A percentile compares a stretch with the other conserved stretches of the same genome.
Conservation (phyloP, 495 filamentous ascomycete species). For the Opeltia flavorubescens region DNA sequence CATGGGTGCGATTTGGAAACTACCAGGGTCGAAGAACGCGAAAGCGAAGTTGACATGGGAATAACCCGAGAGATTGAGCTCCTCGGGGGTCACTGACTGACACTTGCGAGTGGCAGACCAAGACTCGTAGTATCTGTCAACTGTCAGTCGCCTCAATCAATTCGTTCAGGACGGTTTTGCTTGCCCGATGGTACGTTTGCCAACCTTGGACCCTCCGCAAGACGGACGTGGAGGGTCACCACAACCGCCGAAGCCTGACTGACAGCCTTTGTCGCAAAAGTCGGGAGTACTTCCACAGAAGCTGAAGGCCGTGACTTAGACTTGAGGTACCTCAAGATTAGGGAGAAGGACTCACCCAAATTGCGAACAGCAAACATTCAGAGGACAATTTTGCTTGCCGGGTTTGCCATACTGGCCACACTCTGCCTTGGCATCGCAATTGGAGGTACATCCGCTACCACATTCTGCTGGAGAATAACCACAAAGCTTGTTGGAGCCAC, state of each 20-base stretch:
- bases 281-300: neutral
- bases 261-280: neutral
- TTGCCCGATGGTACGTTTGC: slow-evolving; percentile 11
- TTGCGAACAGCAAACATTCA: neutral
- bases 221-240: slow-evolving; percentile 5
- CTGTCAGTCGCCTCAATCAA: too few species aligned
- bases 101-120: slow-evolving; percentile 11
- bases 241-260: slow-evolving; percentile 16
- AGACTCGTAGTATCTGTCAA: slow-evolving; percentile 20
- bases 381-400: neutral
- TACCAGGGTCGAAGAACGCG: slow-evolving; percentile 24
- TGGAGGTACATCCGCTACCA: slow-evolving; percentile 6
- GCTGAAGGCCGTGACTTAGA: neutral
- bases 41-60: slow-evolving; percentile 37
- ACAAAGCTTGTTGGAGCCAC: too few species aligned
- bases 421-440: slow-evolving; percentile 29
- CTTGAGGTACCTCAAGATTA: neutral
- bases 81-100: slow-evolving; percentile 11
- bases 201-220: slow-evolving; percentile 3
- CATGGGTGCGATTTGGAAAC: slow-evolving; percentile 16
- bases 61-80: slow-evolving; percentile 10
- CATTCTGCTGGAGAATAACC: neutral
- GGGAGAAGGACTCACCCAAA: neutral
- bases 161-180: too few species aligned
- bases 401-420: slow-evolving; percentile 22